phyloP scores from a whole-genome alignment of 768 basidiomycete species.

The Tulasnella sp. region DNA sequence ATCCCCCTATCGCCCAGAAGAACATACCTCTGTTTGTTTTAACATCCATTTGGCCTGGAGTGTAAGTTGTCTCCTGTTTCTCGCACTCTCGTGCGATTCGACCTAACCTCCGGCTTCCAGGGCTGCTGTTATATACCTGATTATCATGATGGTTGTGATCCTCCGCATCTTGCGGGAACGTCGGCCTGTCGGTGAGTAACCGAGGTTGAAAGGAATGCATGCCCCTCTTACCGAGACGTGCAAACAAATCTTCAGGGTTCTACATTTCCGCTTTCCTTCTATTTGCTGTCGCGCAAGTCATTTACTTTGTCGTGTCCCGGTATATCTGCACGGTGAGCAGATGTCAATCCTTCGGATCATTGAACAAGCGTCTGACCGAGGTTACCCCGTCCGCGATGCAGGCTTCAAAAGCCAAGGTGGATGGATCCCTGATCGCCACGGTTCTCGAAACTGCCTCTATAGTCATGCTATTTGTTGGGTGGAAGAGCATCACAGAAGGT shows the following conservation, averaged over 20 bases:
- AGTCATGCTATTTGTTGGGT: conserved; percentile 65
- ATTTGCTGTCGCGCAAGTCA: conserved; percentile 76
- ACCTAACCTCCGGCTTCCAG: conserved; percentile 37
- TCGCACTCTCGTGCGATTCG: conserved; percentile 13
- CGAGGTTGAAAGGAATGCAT: background rate
- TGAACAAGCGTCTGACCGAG: background rate
- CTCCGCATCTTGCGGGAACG: conserved; percentile 69
- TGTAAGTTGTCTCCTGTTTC: conserved; percentile 44
- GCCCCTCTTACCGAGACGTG: background rate
- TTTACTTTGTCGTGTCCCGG: conserved; percentile 73
- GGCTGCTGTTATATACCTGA: conserved; percentile 63
- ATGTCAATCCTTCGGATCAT: background rate
- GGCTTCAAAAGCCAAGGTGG: conserved; percentile 57
- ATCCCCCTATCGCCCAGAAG: conserved; percentile 52
- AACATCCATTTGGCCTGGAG: conserved; percentile 72
- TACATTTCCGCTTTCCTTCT: conserved; percentile 69
- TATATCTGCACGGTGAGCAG: conserved; percentile 57
- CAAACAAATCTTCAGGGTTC: conserved; percentile 43
- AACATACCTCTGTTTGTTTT: conserved; percentile 78
- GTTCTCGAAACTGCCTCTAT: conserved; percentile 75
- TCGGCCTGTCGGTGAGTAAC: conserved; percentile 58
- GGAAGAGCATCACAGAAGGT: conserved; percentile 90
- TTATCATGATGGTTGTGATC: conserved; percentile 77
- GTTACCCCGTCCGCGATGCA: background rate
- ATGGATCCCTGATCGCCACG: conserved; percentile 84